Evolutionary conservation across 495 filamentous ascomycete genomes (phyloP), one percentile per base, ranked within the genome.

Genomic region (Oleoguttula mirabilis): DNA sequence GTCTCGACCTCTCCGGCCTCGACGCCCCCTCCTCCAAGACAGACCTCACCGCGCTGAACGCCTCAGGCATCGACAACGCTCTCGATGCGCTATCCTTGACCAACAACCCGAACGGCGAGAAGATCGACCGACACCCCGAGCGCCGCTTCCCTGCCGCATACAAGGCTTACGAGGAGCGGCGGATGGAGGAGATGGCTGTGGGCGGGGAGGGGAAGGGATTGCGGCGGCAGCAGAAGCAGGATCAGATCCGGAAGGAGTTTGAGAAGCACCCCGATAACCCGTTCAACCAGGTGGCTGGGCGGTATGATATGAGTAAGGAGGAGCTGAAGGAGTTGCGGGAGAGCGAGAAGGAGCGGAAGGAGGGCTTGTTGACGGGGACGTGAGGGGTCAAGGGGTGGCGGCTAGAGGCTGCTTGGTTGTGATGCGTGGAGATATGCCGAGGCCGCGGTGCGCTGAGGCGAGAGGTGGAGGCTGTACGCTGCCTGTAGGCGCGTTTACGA

Each of bases 231-330:
- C 83, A 93, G 75, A 79, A 80, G 60, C 71, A 80, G 33, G 82
- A 90, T 49, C 62, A 76, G 44, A 79, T 90, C 36, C 58, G 67
- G 48, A 88, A 88, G 67, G 92, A 96, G 65, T 98, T 94, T 59
- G 76, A 87, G 60, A 88, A 84, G 66, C 80, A 78, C 56, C 76
- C 79, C 3, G 90, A 96, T 58, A 96, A 96, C 57, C 90, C 90
- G 28, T 88, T 93, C 60, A 93, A 90, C 61, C 84, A 92, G 63
- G 75, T 72, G 11, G 69, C 69, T 44, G 81, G 77, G 6, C 59
- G 63, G 15, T 82, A 84, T 60, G 79, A 98, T 61, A 76, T 80
- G 27, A 73, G 72, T 20, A 80, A 73, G 65, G 83, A 88, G 8
- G 90, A 96, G 63, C 60, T 94, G 28, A 68, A 69, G 44, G 68